phyloP scores from a whole-genome alignment of 192 early-diverging fungal species.

The Funneliformis mosseae region DNA sequence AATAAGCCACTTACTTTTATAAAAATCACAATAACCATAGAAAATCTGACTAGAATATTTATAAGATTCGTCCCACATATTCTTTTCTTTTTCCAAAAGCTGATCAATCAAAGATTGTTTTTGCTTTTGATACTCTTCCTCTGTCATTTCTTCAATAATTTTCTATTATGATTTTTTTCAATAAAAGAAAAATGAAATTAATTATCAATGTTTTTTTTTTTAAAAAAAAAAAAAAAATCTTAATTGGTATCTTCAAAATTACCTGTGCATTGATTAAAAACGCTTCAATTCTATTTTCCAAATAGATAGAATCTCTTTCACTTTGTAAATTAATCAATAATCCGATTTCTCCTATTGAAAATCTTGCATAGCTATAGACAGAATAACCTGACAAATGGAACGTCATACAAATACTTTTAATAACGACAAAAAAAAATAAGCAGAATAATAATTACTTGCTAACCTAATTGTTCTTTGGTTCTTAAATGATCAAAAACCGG shows the following conservation, averaged over 20 bases:
- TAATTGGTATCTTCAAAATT: constrained; percentile 34
- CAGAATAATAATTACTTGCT: no score
- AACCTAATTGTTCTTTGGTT: constrained; percentile 85
- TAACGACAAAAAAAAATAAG: no score
- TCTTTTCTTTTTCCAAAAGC: constrained; percentile 86
- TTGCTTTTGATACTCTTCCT: constrained; percentile 76
- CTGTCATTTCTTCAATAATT: constrained; percentile 67
- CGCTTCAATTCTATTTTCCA: constrained; percentile 76
- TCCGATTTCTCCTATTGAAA: constrained; percentile 75
- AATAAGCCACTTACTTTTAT: constrained; percentile 46
- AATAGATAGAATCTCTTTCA: constrained; percentile 77
- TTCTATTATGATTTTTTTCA: background rate
- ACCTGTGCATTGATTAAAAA: constrained; percentile 69
- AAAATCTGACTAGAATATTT: constrained; percentile 77
- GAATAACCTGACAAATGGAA: no score
- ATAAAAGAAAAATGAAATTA: background rate
- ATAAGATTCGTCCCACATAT: constrained; percentile 73
- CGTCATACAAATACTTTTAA: no score
- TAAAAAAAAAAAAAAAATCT: background rate
- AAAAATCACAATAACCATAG: constrained; percentile 86
- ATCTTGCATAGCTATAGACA: constrained; percentile 72
- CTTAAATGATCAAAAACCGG: constrained; percentile 92
- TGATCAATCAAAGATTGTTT: constrained; percentile 69
- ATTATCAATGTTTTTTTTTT: no score
- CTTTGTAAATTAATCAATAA: constrained; percentile 86